Conservation (phyloP, 2,329 filamentous ascomycete genomes). For the Fusarium pseudonygamai region DNA sequence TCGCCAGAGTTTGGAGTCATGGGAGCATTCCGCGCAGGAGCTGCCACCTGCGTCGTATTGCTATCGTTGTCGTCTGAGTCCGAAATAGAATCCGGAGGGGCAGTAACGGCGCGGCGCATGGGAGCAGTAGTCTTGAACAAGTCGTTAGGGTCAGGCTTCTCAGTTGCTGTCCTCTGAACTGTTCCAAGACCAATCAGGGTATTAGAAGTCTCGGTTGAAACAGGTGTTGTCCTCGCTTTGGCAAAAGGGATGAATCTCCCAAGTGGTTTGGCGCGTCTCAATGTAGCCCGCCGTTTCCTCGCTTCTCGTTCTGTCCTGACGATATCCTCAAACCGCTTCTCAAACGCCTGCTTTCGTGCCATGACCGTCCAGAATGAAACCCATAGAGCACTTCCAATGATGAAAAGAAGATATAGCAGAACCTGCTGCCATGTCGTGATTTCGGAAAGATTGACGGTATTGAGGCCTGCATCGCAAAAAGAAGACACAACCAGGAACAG, state of each 20-base stretch:
- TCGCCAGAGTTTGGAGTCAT: constrained; percentile 18
- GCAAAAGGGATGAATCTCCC: constrained; percentile 34
- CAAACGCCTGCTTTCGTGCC: constrained; percentile 69
- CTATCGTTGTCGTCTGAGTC: constrained; percentile 36
- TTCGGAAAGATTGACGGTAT: constrained; percentile 70
- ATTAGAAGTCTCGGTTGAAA: background rate
- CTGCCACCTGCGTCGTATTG: constrained; percentile 34
- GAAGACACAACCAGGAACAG: constrained; percentile 73
- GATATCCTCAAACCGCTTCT: constrained; percentile 66
- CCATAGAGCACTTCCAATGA: constrained; percentile 73
- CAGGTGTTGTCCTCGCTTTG: constrained; percentile 34
- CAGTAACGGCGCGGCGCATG: constrained; percentile 31
- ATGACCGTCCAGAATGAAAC: constrained; percentile 72
- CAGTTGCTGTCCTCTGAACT: constrained; percentile 20
- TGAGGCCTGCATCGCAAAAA: constrained; percentile 74
- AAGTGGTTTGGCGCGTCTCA: constrained; percentile 28
- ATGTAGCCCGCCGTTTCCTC: constrained; percentile 28
- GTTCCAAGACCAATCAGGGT: constrained; percentile 32
- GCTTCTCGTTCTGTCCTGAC: constrained; percentile 53
- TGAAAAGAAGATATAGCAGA: constrained; percentile 70
- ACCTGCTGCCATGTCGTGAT: constrained; percentile 75
- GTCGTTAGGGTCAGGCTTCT: constrained; percentile 17
- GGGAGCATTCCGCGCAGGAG: constrained; percentile 19
- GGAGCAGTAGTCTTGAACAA: constrained; percentile 9
- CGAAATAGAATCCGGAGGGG: constrained; percentile 25